Evolutionary conservation across 176 grass and related monocot genomes (phyloP).

Genomic region (Oryza meyeriana): DNA sequence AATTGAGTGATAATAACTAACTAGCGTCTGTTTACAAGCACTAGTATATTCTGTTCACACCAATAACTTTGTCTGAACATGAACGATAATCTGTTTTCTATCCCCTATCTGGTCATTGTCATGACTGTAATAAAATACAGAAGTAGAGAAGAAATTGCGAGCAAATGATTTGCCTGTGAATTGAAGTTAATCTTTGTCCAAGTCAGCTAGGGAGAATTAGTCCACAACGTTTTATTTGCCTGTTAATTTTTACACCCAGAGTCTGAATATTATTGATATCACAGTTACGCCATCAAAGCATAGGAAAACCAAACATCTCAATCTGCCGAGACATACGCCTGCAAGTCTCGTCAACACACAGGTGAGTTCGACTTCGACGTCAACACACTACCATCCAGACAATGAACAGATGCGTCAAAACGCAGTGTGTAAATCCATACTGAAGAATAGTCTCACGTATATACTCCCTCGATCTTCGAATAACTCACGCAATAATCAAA

Average conservation of each 20-base stretch:
- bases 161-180: neutral
- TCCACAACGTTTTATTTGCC: neutral
- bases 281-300: neutral
- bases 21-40: neutral
- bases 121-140: neutral
- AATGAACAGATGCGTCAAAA: neutral
- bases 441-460: neutral
- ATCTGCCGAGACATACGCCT: neutral
- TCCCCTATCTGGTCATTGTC: neutral
- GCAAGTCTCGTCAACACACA: neutral
- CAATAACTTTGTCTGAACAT: neutral
- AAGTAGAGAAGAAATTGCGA: neutral
- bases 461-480: neutral
- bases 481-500: too few species aligned
- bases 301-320: conserved; percentile 5
- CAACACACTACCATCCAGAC: neutral
- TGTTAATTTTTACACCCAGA: neutral
- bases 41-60: conserved; percentile 4
- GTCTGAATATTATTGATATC: neutral
- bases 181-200: neutral
- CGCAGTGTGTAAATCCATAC: neutral
- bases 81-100: neutral
- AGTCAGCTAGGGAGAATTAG: neutral
- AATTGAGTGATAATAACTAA: neutral
- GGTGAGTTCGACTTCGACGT: neutral